Evolutionary conservation across 805 yeast genomes (phyloP).

Genomic region (Barnettozyma sp.): DNA sequence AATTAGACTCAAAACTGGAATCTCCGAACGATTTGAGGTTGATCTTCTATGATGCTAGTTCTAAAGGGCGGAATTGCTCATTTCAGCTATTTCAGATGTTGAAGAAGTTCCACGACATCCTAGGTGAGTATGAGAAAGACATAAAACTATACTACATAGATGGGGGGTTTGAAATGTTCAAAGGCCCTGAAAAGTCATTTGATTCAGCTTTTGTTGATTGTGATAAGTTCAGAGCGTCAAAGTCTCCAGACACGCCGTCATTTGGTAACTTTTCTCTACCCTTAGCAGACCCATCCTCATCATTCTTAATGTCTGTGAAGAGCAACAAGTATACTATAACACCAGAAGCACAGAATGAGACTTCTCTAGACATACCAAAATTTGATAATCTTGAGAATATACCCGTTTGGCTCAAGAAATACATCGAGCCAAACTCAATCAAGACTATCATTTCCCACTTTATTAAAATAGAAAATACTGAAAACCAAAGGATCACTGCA

Average conservation of each 20-base stretch:
- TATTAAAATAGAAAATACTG: slow-evolving; percentile 29
- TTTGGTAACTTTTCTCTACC: slow-evolving; percentile 22
- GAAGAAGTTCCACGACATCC: slow-evolving; percentile 20
- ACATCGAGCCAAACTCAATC: slow-evolving; percentile 17
- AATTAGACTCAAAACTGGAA: slow-evolving; percentile 12
- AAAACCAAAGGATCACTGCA: slow-evolving; percentile 25
- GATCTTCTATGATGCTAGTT: slow-evolving; percentile 22
- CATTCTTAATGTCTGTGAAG: slow-evolving; percentile 22
- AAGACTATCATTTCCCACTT: slow-evolving; percentile 24
- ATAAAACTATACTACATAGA: slow-evolving; percentile 18
- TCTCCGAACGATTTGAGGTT: slow-evolving; percentile 10
- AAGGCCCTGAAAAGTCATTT: slow-evolving; percentile 4
- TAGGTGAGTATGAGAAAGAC: slow-evolving; percentile 10
- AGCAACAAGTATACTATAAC: slow-evolving; percentile 9
- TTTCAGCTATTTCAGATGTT: slow-evolving; percentile 23
- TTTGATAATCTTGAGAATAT: slow-evolving; percentile 11
- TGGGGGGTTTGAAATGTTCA: slow-evolving; percentile 19
- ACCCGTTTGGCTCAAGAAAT: slow-evolving; percentile 29
- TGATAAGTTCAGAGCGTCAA: slow-evolving; percentile 12
- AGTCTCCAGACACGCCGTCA: slow-evolving; percentile 10
- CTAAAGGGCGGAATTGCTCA: slow-evolving; percentile 19
- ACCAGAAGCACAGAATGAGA: slow-evolving; percentile 9
- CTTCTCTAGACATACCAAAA: slow-evolving; percentile 11
- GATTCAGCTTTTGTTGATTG: slow-evolving; percentile 9
- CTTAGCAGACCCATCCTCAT: slow-evolving; percentile 20